These are phyloP conservation scores for Hanseniaspora jakobsenii DNA, from an alignment of 805 yeast species.

Conservation along the genomic window DNA sequence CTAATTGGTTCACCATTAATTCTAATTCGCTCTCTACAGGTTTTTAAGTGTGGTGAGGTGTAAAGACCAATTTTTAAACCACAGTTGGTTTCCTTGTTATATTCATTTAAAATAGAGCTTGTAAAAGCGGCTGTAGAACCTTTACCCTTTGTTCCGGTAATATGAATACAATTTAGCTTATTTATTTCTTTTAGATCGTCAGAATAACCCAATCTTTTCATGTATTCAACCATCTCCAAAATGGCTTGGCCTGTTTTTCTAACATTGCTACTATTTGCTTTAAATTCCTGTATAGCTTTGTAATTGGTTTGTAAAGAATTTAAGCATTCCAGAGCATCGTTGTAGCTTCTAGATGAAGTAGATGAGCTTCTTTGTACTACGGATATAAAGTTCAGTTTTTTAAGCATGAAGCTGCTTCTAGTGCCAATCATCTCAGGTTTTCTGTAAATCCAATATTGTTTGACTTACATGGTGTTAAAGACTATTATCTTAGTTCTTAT, in stretches of 20 bases:
- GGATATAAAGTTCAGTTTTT: conserved; percentile 9
- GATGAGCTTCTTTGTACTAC: conserved; percentile 17
- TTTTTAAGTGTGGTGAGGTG: conserved; percentile 89
- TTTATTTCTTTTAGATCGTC: conserved; percentile 33
- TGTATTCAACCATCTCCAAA: conserved; percentile 78
- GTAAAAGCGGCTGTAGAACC: conserved; percentile 96
- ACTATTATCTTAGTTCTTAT: too few relatives aligned
- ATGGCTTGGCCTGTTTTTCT: conserved; percentile 54
- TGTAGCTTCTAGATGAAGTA: conserved; percentile 23
- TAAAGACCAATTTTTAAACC: conserved; percentile 68
- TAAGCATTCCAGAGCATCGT: conserved; percentile 74
- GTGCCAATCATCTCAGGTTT: too few relatives aligned
- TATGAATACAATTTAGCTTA: conserved; percentile 67
- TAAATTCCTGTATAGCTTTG: conserved; percentile 66
- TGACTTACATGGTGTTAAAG: too few relatives aligned
- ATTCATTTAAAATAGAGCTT: conserved; percentile 64
- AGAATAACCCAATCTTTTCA: conserved; percentile 62
- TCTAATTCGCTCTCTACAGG: conserved; percentile 83
- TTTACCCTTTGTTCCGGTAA: conserved; percentile 97
- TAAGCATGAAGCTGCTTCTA: too few relatives aligned
- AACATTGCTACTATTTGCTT: conserved; percentile 22
- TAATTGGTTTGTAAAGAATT: conserved; percentile 85
- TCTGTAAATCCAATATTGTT: too few relatives aligned
- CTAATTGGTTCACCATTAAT: conserved; percentile 77
- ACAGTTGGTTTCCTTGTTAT: conserved; percentile 29